Percentiles rank a stretch among this genome's conserved stretches.
phyloP scores from a whole-genome alignment of 345 rosid genomes.

The Trapa bicornis region DNA sequence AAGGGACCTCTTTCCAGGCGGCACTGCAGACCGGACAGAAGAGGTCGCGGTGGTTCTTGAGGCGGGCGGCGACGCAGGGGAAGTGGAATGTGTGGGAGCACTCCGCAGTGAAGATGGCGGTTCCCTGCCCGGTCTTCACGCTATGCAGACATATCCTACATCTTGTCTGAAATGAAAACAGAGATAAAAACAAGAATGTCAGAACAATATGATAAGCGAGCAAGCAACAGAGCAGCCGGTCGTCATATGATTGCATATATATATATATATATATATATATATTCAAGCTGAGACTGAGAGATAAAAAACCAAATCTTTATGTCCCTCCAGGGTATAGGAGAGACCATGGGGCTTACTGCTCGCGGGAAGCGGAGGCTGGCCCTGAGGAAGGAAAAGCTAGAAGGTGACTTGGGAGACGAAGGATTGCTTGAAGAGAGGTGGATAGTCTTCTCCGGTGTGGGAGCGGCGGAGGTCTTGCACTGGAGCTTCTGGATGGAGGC shows the following conservation, averaged over 20 bases:
- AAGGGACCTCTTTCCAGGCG: constrained; percentile 50
- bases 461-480: constrained; percentile 22
- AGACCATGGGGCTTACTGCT: constrained; percentile 33
- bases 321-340: neutral
- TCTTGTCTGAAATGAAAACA: constrained; percentile 31
- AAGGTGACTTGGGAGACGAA: constrained; percentile 66
- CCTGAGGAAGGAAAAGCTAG: constrained; percentile 60
- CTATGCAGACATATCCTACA: constrained; percentile 70
- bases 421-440: constrained; percentile 30
- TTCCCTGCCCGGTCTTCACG: constrained; percentile 64
- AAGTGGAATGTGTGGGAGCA: constrained; percentile 76
- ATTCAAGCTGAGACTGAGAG: too few species aligned
- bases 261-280: too few species aligned
- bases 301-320: too few species aligned
- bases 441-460: constrained; percentile 10
- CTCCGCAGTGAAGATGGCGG: constrained; percentile 79
- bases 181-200: neutral
- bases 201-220: neutral
- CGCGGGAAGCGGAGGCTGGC: constrained; percentile 51
- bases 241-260: too few species aligned
- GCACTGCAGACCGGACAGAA: constrained; percentile 63
- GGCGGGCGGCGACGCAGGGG: constrained; percentile 48
- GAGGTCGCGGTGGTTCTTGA: constrained; percentile 30
- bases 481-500: constrained; percentile 44
- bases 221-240: neutral